Evolutionary conservation across 257 asterid species (phyloP).

Genomic region (Craterostigma plantagineum): DNA sequence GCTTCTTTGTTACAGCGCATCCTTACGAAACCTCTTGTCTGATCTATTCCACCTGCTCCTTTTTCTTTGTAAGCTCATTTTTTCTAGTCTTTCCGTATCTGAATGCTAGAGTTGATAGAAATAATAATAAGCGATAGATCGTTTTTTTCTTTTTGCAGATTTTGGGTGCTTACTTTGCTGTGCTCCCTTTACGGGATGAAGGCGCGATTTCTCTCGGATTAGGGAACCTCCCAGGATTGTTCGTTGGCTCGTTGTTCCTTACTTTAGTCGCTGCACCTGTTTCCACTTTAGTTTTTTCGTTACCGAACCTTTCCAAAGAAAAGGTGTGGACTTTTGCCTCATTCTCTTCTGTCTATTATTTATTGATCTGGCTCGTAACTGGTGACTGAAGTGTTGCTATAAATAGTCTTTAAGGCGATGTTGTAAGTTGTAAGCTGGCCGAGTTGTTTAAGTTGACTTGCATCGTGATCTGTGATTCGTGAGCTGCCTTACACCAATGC

Average conservation of each 20-base stretch:
- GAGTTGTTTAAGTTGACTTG: too few relatives aligned
- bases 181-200: constrained; percentile 94
- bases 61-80: constrained; percentile 52
- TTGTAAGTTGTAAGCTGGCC: too few relatives aligned
- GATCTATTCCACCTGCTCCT: constrained; percentile 58
- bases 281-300: constrained; percentile 69
- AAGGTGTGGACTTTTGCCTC: constrained; percentile 30
- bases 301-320: constrained; percentile 87
- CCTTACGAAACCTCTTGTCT: constrained; percentile 69
- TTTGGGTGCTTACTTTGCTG: constrained; percentile 90
- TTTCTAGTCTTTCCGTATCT: not conserved
- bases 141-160: constrained; percentile 46
- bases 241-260: constrained; percentile 71
- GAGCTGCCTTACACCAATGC: too few relatives aligned
- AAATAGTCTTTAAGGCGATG: too few relatives aligned
- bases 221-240: constrained; percentile 63
- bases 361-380: too few relatives aligned
- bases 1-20: constrained; percentile 57
- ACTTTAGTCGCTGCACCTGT: constrained; percentile 87
- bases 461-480: too few relatives aligned
- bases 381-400: too few relatives aligned
- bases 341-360: too few relatives aligned
- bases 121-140: constrained; percentile 2
- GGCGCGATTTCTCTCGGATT: constrained; percentile 95
- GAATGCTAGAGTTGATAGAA: not conserved